Percentiles rank a stretch among this genome's conserved stretches.
Conservation (phyloP, 805 yeast species). For the Teunomyces cretensis region DNA sequence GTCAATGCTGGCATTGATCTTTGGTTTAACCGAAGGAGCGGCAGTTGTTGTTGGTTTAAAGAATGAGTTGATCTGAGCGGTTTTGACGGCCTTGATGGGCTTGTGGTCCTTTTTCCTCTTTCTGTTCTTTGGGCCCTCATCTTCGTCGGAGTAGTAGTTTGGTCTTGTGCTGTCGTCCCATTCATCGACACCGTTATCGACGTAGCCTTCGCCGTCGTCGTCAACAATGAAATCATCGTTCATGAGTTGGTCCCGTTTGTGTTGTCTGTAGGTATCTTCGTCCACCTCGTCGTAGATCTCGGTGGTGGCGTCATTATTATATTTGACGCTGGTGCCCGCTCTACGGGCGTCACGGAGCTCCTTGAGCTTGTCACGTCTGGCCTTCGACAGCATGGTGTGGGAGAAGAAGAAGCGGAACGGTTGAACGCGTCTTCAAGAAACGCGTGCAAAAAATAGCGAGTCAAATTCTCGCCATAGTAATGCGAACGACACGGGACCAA, state of each 20-base stretch:
- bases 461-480: slow-evolving; percentile 8
- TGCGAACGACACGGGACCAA: too few species aligned
- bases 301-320: slow-evolving; percentile 45
- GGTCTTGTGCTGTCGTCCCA: slow-evolving; percentile 64
- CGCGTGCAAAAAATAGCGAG: neutral
- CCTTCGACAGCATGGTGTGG: slow-evolving; percentile 30
- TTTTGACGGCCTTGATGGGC: slow-evolving; percentile 39
- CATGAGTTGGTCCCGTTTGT: slow-evolving; percentile 75
- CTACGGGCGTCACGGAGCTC: slow-evolving; percentile 64
- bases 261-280: slow-evolving; percentile 72
- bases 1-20: slow-evolving; percentile 55
- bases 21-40: slow-evolving; percentile 37
- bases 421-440: neutral
- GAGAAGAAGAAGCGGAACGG: neutral
- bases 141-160: slow-evolving; percentile 58
- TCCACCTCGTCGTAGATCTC: slow-evolving; percentile 85
- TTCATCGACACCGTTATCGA: slow-evolving; percentile 89
- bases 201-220: slow-evolving; percentile 91
- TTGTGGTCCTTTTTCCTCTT: slow-evolving; percentile 29
- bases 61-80: slow-evolving; percentile 52
- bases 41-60: slow-evolving; percentile 42
- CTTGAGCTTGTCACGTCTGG: slow-evolving; percentile 51
- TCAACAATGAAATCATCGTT: slow-evolving; percentile 94
- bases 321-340: slow-evolving; percentile 47
- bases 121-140: slow-evolving; percentile 33